A percentile compares a stretch with the other conserved stretches of the same genome.
phyloP scores from a whole-genome alignment of 2,329 filamentous ascomycete genomes.

The Ophiostoma tasmaniense region DNA sequence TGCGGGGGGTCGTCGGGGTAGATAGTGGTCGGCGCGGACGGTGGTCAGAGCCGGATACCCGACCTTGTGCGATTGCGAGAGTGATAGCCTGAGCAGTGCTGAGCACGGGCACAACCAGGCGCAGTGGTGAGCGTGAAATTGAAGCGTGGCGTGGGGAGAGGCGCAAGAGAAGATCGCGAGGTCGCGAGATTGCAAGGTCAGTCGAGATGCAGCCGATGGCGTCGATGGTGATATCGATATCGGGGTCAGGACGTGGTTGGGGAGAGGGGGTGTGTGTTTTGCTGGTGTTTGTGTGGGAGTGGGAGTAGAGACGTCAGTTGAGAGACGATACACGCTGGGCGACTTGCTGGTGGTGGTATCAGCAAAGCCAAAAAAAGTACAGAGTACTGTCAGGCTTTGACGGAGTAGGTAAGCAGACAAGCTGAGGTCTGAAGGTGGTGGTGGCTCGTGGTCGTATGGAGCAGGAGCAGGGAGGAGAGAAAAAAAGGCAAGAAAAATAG shows the following conservation, averaged over 20 bases:
- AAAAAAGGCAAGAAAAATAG: conserved; percentile 7
- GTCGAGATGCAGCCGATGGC: not conserved
- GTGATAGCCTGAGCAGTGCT: not conserved
- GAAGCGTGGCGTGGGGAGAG: not conserved
- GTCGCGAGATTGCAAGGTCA: not conserved
- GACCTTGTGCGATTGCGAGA: not conserved
- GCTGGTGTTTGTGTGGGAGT: not conserved
- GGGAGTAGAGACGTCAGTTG: not conserved
- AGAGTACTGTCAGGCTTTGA: not conserved
- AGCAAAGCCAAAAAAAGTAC: not conserved
- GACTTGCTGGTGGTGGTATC: conserved; percentile 3
- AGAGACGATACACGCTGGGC: not conserved
- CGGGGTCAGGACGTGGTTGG: not conserved
- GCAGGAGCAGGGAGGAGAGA: not conserved
- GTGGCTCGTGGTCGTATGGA: not conserved
- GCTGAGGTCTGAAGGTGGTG: not conserved
- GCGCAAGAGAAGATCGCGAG: not conserved
- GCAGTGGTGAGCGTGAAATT: not conserved
- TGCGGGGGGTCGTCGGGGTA: not conserved
- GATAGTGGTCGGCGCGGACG: not conserved
- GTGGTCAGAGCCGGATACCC: not conserved
- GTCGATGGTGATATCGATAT: not conserved
- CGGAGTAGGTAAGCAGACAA: not conserved
- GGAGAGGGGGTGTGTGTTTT: not conserved
- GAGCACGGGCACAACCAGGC: not conserved